Conservation (phyloP, 129 eudicot species). For the Flaveria ramosissima region DNA sequence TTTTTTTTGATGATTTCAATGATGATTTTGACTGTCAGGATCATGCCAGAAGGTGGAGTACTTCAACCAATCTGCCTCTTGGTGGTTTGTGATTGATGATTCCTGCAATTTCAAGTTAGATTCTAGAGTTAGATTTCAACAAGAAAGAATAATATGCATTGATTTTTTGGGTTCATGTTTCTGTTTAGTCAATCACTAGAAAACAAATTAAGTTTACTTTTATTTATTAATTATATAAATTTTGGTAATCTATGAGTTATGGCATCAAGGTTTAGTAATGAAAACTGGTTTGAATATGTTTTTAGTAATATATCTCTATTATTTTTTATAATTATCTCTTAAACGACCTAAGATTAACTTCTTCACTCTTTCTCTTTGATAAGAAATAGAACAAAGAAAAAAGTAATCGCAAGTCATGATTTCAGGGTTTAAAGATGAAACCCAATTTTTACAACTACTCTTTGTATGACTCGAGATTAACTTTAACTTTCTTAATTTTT, state of each 20-base stretch:
- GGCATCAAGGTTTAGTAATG: too few species aligned
- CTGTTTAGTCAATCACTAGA: background rate
- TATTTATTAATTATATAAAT: too few species aligned
- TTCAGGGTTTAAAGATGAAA: too few species aligned
- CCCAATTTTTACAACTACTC: too few species aligned
- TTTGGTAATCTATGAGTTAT: too few species aligned
- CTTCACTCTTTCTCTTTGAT: too few species aligned
- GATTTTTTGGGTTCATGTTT: background rate
- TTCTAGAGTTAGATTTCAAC: constrained; percentile 35
- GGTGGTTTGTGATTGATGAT: constrained; percentile 67
- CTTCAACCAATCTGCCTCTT: constrained; percentile 96
- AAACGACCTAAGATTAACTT: too few species aligned
- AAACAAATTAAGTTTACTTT: background rate
- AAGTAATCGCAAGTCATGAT: too few species aligned
- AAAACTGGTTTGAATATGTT: background rate
- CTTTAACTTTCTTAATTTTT: too few species aligned
- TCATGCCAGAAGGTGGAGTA: constrained; percentile 97
- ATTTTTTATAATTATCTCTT: too few species aligned
- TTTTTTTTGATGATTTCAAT: constrained; percentile 45
- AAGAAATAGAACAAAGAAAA: too few species aligned
- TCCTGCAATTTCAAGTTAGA: constrained; percentile 57
- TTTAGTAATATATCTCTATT: background rate
- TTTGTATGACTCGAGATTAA: background rate
- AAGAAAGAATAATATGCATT: background rate
- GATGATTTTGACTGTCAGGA: constrained; percentile 80